Evolutionary conservation across 116 monocot species (phyloP), one percentile per base, ranked within the genome.

Genomic region (Cymodocea nodosa): DNA sequence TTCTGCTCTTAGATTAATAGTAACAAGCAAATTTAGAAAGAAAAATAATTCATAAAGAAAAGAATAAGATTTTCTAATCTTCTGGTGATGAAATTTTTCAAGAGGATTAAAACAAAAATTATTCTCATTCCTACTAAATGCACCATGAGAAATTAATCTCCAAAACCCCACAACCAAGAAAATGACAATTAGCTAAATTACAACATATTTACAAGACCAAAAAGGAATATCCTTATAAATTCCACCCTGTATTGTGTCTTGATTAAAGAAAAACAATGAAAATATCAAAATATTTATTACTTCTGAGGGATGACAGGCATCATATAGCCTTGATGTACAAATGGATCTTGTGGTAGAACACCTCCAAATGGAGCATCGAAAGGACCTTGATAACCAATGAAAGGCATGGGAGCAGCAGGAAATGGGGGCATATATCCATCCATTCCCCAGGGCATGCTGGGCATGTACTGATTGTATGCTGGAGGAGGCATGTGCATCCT

Each of bases 321-420:
- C 90, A 90, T 87, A 74, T 79, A 90, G 9, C 77, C 75, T 52
- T 83, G 95, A 17, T 68, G 78, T 23, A 74, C 82, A 82, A 85
- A 94, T 52, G 90, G 89, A 83, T 94, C 94, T 58, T 74, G 83
- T 15, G 84, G 90, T 10, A 87, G 35, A 25, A 85, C 61, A 59
- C 80, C 89, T 23, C 78, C 84, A 72, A 80, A 90, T 72, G 85
- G 88, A 56, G 82, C 72, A 74, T 87, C 87, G 66, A 83, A 87
- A 44, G 87, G 85, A 57, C 77, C 76, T 19, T 90, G 95, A 68
- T 84, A 87, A 68, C 88, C 82, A 82, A 97, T 83, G 34, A 71
- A 85, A 22, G 85, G 87, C 82, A 97, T 84, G 9, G 74, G 59
- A 51, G 75, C 81, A 51, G 66, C 85, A 36, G 72, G 73, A 36